phyloP scores from a whole-genome alignment of 257 asterid genomes.

The Gentiana macrophylla region DNA sequence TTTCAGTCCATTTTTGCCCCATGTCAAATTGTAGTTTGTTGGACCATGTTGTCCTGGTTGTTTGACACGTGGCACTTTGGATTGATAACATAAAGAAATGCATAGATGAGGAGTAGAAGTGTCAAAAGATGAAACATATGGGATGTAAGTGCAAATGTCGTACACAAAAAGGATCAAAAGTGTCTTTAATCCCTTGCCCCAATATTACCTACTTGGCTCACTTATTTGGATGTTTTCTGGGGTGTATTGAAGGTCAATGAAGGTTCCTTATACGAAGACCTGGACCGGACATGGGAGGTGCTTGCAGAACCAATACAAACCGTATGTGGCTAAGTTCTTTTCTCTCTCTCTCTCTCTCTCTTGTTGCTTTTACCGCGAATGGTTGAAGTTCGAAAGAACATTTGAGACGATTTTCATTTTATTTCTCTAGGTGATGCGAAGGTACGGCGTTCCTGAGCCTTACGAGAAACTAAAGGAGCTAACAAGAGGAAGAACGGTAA shows the following conservation, averaged over 20 bases:
- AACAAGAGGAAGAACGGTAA: conserved; percentile 80
- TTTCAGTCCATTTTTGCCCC: too few relatives aligned
- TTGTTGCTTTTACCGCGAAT: background rate
- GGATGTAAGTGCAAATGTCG: too few relatives aligned
- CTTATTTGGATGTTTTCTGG: background rate
- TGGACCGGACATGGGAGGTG: conserved; percentile 78
- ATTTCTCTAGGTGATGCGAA: conserved; percentile 68
- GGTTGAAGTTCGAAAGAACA: background rate
- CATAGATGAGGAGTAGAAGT: too few relatives aligned
- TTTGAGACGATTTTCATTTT: background rate
- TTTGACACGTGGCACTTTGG: too few relatives aligned
- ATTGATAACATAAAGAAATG: too few relatives aligned
- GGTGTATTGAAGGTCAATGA: conserved; percentile 51
- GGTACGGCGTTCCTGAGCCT: conserved; percentile 83
- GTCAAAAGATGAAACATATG: too few relatives aligned
- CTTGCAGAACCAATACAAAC: conserved; percentile 99
- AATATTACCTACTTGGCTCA: too few relatives aligned
- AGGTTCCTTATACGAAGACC: conserved; percentile 49
- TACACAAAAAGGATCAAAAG: too few relatives aligned
- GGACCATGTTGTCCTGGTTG: too few relatives aligned
- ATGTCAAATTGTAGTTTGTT: too few relatives aligned
- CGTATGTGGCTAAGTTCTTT: conserved; percentile 26
- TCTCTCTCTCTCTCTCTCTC: too few relatives aligned
- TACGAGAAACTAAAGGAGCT: conserved; percentile 90
- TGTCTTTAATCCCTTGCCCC: too few relatives aligned